These are phyloP conservation scores for Pythium phragmiticola DNA, from an alignment of 352 stramenopile species.

Conservation along the genomic window DNA sequence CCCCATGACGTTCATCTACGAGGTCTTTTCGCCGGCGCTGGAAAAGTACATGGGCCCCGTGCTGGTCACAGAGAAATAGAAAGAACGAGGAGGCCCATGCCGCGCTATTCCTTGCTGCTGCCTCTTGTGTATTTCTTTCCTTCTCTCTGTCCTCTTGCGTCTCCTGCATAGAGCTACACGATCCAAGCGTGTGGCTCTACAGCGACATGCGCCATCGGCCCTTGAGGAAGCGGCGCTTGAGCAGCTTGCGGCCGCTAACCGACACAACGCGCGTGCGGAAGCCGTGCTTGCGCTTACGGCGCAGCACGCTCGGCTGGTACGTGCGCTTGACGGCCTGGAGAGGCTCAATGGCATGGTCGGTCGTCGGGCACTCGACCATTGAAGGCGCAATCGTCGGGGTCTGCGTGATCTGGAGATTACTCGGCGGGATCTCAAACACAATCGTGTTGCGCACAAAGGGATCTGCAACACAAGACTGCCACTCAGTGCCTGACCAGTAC, in stretches of 20 bases:
- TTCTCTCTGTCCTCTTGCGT: neutral
- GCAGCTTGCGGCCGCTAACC: slow-evolving; percentile 72
- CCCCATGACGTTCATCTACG: slow-evolving; percentile 86
- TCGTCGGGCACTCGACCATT: slow-evolving; percentile 43
- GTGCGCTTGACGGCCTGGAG: slow-evolving; percentile 81
- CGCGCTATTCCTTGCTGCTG: neutral
- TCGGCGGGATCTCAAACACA: slow-evolving; percentile 39
- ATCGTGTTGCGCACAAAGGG: slow-evolving; percentile 39
- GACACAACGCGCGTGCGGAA: slow-evolving; percentile 78
- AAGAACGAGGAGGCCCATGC: neutral
- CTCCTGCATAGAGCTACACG: slow-evolving; percentile 23
- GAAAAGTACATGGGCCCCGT: slow-evolving; percentile 81
- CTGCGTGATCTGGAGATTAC: slow-evolving; percentile 36
- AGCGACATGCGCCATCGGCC: slow-evolving; percentile 83
- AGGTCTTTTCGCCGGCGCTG: slow-evolving; percentile 81
- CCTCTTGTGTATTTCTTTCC: neutral
- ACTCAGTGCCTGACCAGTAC: neutral
- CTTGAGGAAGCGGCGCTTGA: slow-evolving; percentile 83
- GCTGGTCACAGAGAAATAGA: slow-evolving; percentile 26
- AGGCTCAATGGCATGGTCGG: slow-evolving; percentile 49
- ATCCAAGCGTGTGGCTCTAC: slow-evolving; percentile 33
- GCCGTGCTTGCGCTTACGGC: slow-evolving; percentile 85
- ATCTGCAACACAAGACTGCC: slow-evolving; percentile 27
- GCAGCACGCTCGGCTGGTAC: slow-evolving; percentile 85
- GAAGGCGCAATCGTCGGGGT: slow-evolving; percentile 36